Evolutionary conservation across 2,329 filamentous ascomycete genomes (phyloP).

Genomic region (Blastomyces silverae): DNA sequence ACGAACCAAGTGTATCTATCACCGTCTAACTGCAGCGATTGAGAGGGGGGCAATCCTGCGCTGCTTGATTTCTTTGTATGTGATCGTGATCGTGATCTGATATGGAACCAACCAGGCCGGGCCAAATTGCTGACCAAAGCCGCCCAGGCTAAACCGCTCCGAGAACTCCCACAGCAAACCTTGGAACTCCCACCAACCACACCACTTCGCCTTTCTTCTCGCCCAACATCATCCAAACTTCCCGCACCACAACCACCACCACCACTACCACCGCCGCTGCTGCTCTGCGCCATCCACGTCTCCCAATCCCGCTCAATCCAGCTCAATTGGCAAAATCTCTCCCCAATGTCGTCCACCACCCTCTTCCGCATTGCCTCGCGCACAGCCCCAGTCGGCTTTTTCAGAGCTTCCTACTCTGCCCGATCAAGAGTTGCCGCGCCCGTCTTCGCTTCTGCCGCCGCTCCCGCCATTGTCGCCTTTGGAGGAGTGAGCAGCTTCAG

Average conservation of each 20-base stretch:
- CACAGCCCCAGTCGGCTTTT: conserved; percentile 53
- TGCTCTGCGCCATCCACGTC: neutral
- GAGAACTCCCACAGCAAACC: conserved; percentile 17
- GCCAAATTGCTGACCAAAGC: conserved; percentile 1
- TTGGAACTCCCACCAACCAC: neutral
- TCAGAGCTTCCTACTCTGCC: conserved; percentile 58
- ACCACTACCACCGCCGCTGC: neutral
- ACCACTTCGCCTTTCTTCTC: neutral
- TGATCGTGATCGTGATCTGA: no score
- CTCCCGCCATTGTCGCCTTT: conserved; percentile 47
- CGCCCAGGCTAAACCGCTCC: conserved; percentile 17
- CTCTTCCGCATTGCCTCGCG: conserved; percentile 67
- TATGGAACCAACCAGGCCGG: neutral
- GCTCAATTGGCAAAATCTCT: conserved; percentile 14
- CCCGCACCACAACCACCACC: neutral
- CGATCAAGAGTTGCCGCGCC: conserved; percentile 47
- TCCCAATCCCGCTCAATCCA: neutral
- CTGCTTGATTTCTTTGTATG: no score
- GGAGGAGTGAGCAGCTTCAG: conserved; percentile 59
- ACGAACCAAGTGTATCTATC: no score
- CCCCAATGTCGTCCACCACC: conserved; percentile 58
- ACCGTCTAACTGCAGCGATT: no score
- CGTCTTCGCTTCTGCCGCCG: conserved; percentile 47
- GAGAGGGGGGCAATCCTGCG: no score
- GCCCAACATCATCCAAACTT: neutral